phyloP scores from a whole-genome alignment of 495 filamentous ascomycete species.

The Penicillium parvum region DNA sequence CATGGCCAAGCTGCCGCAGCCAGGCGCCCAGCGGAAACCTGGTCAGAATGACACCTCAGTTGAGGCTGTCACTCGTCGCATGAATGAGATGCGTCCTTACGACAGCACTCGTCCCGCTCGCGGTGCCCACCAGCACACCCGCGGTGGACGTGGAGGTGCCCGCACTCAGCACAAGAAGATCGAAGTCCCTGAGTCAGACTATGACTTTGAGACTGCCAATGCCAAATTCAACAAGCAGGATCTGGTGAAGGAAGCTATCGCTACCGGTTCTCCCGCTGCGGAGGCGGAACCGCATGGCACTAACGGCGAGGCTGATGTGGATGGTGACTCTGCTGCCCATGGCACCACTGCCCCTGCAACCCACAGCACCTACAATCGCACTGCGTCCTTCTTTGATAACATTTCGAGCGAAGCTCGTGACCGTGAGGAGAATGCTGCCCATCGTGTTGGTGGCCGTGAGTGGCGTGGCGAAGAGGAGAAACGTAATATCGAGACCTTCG shows the following conservation, averaged over 20 bases:
- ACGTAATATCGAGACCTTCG: slow-evolving; percentile 97
- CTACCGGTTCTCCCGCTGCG: slow-evolving; percentile 62
- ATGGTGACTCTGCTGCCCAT: slow-evolving; percentile 33
- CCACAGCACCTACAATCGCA: slow-evolving; percentile 65
- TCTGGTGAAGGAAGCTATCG: slow-evolving; percentile 84
- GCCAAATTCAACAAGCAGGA: slow-evolving; percentile 99
- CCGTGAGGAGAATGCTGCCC: slow-evolving; percentile 65
- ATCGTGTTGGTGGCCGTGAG: slow-evolving; percentile 74
- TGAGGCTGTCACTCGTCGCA: slow-evolving; percentile 76
- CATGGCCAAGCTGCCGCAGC: slow-evolving; percentile 74
- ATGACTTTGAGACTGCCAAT: slow-evolving; percentile 88
- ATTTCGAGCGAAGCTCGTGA: slow-evolving; percentile 92
- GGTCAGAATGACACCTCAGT: slow-evolving; percentile 48
- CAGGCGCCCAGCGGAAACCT: slow-evolving; percentile 40
- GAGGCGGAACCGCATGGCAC: slow-evolving; percentile 44
- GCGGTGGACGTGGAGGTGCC: slow-evolving; percentile 53
- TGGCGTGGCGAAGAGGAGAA: slow-evolving; percentile 90
- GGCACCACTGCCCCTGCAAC: slow-evolving; percentile 17
- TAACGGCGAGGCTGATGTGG: slow-evolving; percentile 30
- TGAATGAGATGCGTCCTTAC: slow-evolving; percentile 80
- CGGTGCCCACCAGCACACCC: slow-evolving; percentile 45
- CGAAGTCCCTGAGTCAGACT: slow-evolving; percentile 84
- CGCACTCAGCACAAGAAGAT: slow-evolving; percentile 62
- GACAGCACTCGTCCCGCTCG: slow-evolving; percentile 46
- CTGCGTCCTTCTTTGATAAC: slow-evolving; percentile 91